phyloP scores from a whole-genome alignment of 805 yeast genomes.

The Yamadazyma tumulicola region DNA sequence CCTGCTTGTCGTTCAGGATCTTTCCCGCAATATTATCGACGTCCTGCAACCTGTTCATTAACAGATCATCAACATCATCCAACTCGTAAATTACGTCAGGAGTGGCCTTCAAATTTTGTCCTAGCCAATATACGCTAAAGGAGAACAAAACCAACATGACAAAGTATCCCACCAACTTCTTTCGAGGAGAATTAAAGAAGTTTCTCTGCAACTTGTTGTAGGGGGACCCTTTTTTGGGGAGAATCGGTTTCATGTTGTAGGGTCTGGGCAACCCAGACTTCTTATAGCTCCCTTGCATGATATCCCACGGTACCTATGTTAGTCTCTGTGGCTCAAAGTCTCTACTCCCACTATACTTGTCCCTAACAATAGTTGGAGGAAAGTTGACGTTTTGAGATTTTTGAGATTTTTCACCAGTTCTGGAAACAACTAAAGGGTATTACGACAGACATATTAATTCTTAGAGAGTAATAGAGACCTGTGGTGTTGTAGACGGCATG shows the following conservation, averaged over 20 bases:
- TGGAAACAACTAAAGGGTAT: no score
- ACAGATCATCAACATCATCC: conserved; percentile 5
- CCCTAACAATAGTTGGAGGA: no score
- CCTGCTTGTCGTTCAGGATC: neutral
- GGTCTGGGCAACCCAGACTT: conserved; percentile 44
- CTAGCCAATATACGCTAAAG: conserved; percentile 30
- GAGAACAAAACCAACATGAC: conserved; percentile 34
- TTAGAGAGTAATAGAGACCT: no score
- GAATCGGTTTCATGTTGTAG: conserved; percentile 43
- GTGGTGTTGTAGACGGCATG: no score
- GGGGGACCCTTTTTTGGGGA: conserved; percentile 29
- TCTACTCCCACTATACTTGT: no score
- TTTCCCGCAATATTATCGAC: conserved; percentile 20
- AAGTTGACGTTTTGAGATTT: no score
- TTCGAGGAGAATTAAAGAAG: conserved; percentile 33
- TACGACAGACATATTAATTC: no score
- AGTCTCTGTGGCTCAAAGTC: no score
- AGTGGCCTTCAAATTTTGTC: conserved; percentile 31
- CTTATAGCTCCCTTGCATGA: conserved; percentile 46
- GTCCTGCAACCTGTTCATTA: conserved; percentile 16
- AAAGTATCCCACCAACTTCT: conserved; percentile 37
- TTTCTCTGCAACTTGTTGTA: conserved; percentile 29
- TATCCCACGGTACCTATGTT: no score
- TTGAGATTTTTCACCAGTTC: no score
- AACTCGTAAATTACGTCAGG: conserved; percentile 26